These are phyloP conservation scores for Sequoia sempervirens DNA, from an alignment of 75 land plant species.

Conservation along the genomic window DNA sequence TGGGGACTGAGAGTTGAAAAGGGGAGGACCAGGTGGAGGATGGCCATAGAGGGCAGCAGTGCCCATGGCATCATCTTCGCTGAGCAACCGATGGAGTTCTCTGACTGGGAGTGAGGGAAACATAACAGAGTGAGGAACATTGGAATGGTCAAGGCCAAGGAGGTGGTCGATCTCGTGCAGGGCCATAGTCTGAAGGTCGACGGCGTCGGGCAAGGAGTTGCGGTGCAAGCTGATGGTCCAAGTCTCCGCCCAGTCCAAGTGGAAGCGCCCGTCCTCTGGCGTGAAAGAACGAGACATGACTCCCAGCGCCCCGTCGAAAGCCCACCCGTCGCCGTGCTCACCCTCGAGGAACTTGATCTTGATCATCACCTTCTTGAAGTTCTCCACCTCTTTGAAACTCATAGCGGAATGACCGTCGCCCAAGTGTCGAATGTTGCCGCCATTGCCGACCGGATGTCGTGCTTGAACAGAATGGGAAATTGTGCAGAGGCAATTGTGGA, in stretches of 20 bases:
- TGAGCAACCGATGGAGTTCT: not conserved
- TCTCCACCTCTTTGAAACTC: slow-evolving; percentile 11
- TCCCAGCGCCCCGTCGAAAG: slow-evolving; percentile 30
- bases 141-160: slow-evolving; percentile 38
- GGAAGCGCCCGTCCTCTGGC: slow-evolving; percentile 26
- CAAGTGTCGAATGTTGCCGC: slow-evolving; percentile 17
- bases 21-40: not conserved
- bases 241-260: slow-evolving; percentile 22
- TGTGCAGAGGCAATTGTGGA: not conserved
- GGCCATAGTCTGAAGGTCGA: slow-evolving; percentile 35
- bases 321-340: slow-evolving; percentile 29
- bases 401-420: slow-evolving; percentile 22
- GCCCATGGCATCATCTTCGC: not conserved
- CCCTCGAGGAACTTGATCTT: slow-evolving; percentile 7
- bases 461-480: not conserved
- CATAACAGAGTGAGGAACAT: slow-evolving; percentile 27
- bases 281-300: slow-evolving; percentile 31
- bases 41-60: not conserved
- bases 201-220: not conserved
- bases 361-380: slow-evolving; percentile 10
- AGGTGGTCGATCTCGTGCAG: slow-evolving; percentile 49
- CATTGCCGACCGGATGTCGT: not conserved
- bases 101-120: slow-evolving; percentile 14
- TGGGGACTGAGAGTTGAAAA: not conserved
- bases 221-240: slow-evolving; percentile 5